Base-by-base conservation (phyloP, 2,329 filamentous ascomycete genomes). In the Penicillium sp. region DNA sequence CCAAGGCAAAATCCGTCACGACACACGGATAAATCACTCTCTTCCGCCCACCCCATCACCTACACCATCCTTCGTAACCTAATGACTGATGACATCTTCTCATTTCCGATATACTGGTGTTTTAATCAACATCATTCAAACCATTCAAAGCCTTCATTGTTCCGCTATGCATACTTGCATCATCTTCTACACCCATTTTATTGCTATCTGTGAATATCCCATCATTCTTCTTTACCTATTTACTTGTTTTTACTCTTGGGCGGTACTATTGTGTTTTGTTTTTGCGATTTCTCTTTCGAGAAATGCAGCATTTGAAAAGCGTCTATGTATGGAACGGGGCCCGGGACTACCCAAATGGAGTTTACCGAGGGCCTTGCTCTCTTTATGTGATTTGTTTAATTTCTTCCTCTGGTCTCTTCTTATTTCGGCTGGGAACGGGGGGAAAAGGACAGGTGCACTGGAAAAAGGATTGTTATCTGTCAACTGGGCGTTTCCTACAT, bases 1-100 rank as follows among this genome's bases (percentile, higher is more conserved):
- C 74, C 27, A 79, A 78, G 59, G 61, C 70, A 12, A 78, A 78
- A 64, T 71, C 75, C 9, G 69, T 77, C 19, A 65, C 69, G 29
- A 73, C 69, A 2, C 69, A 74, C 54, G 69, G 72, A 58, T 76
- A 60, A 69, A 50, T 31, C 15, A 39, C 29, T 31, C 21, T 1
- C 35, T 17, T n/a, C 3, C 6, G n/a, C n/a, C 8, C 12, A 51
- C 53, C 42, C 4, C 2, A 39, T n/a, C 44, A 51, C 45, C 49
- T 48, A 53, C 13, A 25, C 52, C 25, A 61, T 44, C 44, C 45
- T 43, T 54, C 55, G 55, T 43, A 29, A 49, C 42, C 36, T 53
- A 36, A 59, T 38, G 63, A 68, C 54, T 63, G 42, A 71, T 59
- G 69, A 71, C 60, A 29, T 51, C 48, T 55, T 50, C 49, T 54